Conservation (phyloP, 257 asterid species). For the Salvia splendens region DNA sequence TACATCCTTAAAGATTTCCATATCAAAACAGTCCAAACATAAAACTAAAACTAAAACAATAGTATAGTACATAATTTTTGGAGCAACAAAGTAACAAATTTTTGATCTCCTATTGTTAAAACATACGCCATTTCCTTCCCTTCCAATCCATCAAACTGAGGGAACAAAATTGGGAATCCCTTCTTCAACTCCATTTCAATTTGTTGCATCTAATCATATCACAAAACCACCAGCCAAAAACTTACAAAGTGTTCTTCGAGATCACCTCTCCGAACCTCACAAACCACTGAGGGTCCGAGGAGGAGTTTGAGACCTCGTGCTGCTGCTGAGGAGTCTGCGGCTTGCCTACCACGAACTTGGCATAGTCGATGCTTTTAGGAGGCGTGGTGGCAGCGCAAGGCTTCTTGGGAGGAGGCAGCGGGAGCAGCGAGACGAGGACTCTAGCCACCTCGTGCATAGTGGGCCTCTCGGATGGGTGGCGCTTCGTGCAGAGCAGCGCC, state of each 20-base stretch:
- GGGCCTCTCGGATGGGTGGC: conserved; percentile 73
- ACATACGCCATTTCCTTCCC: neutral
- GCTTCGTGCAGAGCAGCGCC: conserved; percentile 85
- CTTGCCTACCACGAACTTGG: conserved; percentile 53
- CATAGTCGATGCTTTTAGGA: conserved; percentile 49
- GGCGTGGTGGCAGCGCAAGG: conserved; percentile 32
- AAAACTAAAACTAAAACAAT: neutral
- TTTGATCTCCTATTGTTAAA: neutral
- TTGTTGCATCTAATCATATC: neutral
- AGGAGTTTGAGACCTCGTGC: conserved; percentile 41
- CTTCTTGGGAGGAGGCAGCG: conserved; percentile 54
- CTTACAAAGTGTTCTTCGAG: conserved; percentile 67
- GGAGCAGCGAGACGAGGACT: conserved; percentile 70
- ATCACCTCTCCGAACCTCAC: conserved; percentile 82
- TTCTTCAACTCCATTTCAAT: neutral
- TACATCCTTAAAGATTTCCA: neutral
- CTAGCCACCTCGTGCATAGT: conserved; percentile 85
- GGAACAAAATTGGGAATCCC: conserved; percentile 9
- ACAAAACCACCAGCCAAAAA: neutral
- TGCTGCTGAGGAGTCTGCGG: conserved; percentile 33
- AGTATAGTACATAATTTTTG: neutral
- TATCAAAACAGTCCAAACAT: neutral
- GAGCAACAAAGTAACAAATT: neutral
- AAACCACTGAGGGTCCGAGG: conserved; percentile 81
- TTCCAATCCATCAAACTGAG: neutral